Percentiles rank a stretch among this genome's conserved stretches.
phyloP scores from a whole-genome alignment of 768 basidiomycete genomes.

The Paxillus involutus region DNA sequence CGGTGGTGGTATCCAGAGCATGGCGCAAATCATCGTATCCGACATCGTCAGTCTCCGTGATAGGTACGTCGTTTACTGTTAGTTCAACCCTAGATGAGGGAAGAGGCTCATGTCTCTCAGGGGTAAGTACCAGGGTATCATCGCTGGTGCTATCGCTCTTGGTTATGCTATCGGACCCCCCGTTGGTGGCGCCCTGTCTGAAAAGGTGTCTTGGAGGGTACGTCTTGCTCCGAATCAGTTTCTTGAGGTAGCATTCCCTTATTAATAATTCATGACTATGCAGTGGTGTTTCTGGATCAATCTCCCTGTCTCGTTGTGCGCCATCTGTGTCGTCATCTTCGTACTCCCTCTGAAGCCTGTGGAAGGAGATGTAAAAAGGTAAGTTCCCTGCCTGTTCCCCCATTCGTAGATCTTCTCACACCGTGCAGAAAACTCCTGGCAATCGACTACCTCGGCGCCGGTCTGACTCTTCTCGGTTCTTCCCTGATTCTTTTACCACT shows the following conservation, averaged over 20 bases:
- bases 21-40: constrained; percentile 70
- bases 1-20: constrained; percentile 68
- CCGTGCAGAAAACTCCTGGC: constrained; percentile 55
- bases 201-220: constrained; percentile 65
- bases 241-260: not conserved
- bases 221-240: constrained; percentile 14
- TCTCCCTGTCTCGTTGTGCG: constrained; percentile 54
- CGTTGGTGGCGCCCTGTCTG: constrained; percentile 62
- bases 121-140: constrained; percentile 79
- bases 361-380: constrained; percentile 56
- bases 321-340: constrained; percentile 57
- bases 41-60: constrained; percentile 73
- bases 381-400: not conserved
- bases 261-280: not conserved
- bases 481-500: constrained; percentile 66
- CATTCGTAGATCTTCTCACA: not conserved
- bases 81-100: not conserved
- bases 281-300: constrained; percentile 81
- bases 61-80: constrained; percentile 36
- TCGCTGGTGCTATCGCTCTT: constrained; percentile 51
- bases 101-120: constrained; percentile 27
- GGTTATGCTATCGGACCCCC: constrained; percentile 69
- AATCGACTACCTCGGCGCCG: constrained; percentile 62
- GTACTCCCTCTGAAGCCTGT: constrained; percentile 72
- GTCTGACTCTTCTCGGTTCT: constrained; percentile 59